phyloP scores from a whole-genome alignment of 2,329 filamentous ascomycete species.

The Claviceps monticola region DNA sequence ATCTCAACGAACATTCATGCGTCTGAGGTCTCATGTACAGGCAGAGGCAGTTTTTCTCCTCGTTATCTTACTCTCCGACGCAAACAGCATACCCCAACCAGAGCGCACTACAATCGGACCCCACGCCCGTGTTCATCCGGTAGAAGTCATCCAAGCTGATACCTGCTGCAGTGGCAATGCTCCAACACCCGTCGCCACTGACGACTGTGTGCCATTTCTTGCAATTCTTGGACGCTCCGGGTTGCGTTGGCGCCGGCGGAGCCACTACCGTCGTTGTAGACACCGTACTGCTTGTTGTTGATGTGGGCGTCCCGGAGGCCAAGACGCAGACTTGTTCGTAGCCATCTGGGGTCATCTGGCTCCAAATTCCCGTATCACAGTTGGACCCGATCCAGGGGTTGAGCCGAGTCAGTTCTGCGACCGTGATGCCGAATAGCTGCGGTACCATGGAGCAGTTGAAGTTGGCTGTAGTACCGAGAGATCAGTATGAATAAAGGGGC shows the following conservation, averaged over 20 bases:
- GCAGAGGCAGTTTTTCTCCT: neutral
- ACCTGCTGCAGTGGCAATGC: neutral
- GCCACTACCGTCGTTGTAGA: neutral
- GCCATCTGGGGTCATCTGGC: neutral
- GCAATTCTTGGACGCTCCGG: neutral
- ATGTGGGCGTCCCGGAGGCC: neutral
- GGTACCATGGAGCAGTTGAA: neutral
- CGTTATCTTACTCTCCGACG: neutral
- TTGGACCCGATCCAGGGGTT: conserved; percentile 1
- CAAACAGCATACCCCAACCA: neutral
- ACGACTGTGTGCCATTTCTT: neutral
- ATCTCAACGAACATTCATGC: neutral
- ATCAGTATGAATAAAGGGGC: too few species aligned
- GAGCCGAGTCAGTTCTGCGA: neutral
- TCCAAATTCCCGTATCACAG: neutral
- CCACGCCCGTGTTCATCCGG: neutral
- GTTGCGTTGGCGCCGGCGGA: neutral
- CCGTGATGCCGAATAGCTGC: neutral
- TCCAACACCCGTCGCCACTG: neutral
- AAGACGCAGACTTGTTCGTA: conserved; percentile 1
- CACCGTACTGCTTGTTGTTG: neutral
- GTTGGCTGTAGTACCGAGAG: neutral
- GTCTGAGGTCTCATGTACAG: neutral
- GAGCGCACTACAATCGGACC: neutral
- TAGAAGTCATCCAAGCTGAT: conserved; percentile 1